Evolutionary conservation across 345 rosid species (phyloP).

Genomic region (Arabis hirsuta): DNA sequence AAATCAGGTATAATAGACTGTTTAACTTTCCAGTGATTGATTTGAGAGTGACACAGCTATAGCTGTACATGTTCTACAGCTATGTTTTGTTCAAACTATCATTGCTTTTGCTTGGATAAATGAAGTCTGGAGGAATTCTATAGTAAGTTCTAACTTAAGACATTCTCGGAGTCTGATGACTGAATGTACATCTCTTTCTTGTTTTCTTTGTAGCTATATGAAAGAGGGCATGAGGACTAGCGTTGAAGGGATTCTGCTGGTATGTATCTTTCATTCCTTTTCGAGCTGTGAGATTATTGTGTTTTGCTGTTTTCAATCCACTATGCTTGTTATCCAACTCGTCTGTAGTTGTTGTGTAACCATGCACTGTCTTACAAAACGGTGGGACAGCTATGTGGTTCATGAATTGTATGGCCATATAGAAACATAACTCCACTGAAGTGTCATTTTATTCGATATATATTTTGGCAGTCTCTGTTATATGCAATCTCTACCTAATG

Average conservation of each 20-base stretch:
- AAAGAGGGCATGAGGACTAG: slow-evolving; percentile 98
- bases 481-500: slow-evolving; percentile 6
- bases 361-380: neutral
- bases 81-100: neutral
- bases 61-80: neutral
- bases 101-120: neutral
- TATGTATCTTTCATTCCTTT: slow-evolving; percentile 39
- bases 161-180: slow-evolving; percentile 3
- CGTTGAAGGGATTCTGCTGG: slow-evolving; percentile 94
- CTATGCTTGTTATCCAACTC: slow-evolving; percentile 5
- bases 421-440: neutral
- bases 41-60: slow-evolving; percentile 15
- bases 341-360: slow-evolving; percentile 8
- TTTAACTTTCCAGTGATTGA: slow-evolving; percentile 8
- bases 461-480: neutral
- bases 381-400: slow-evolving; percentile 12
- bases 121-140: neutral
- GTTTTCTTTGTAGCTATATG: slow-evolving; percentile 66
- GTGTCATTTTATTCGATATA: neutral
- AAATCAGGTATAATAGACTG: neutral
- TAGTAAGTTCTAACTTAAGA: neutral
- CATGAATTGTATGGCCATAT: slow-evolving; percentile 7
- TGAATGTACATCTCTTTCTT: slow-evolving; percentile 22
- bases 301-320: neutral
- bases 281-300: slow-evolving; percentile 8